A percentile compares a stretch with the other conserved stretches of the same genome.
Conservation (phyloP, 2,329 filamentous ascomycete genomes). For the Bisporella sp. region DNA sequence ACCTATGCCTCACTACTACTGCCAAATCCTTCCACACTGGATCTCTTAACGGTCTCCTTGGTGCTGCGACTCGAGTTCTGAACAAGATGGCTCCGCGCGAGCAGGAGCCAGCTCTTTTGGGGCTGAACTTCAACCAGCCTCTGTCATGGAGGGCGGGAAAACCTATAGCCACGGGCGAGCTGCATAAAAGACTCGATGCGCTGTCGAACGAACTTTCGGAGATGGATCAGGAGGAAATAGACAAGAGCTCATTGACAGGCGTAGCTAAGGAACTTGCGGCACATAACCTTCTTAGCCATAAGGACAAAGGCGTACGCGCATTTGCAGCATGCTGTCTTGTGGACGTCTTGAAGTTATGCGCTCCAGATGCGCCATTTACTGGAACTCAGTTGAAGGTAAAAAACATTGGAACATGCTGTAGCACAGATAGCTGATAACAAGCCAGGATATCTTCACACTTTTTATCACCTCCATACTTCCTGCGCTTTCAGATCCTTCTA, state of each 20-base stretch:
- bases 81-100: slow-evolving; percentile 26
- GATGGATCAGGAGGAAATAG: slow-evolving; percentile 79
- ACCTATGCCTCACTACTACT: too few relatives aligned
- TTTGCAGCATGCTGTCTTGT: slow-evolving; percentile 85
- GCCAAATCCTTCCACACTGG: too few relatives aligned
- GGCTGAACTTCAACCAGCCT: slow-evolving; percentile 74
- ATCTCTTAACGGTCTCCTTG: too few relatives aligned
- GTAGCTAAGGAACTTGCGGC: slow-evolving; percentile 81
- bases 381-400: slow-evolving; percentile 78
- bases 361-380: slow-evolving; percentile 91
- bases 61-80: not conserved
- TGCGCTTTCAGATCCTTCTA: slow-evolving; percentile 74
- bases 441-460: slow-evolving; percentile 84
- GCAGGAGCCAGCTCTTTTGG: slow-evolving; percentile 28
- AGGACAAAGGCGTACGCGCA: slow-evolving; percentile 87
- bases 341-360: slow-evolving; percentile 86
- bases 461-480: slow-evolving; percentile 80
- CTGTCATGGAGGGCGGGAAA: slow-evolving; percentile 90
- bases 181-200: slow-evolving; percentile 72
- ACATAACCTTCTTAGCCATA: slow-evolving; percentile 78
- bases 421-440: not conserved
- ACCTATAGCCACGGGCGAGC: slow-evolving; percentile 74
- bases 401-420: not conserved
- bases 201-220: slow-evolving; percentile 77
- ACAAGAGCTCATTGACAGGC: slow-evolving; percentile 74